phyloP scores from a whole-genome alignment of 2,329 filamentous ascomycete species.

The Pseudogymnoascus sp. region DNA sequence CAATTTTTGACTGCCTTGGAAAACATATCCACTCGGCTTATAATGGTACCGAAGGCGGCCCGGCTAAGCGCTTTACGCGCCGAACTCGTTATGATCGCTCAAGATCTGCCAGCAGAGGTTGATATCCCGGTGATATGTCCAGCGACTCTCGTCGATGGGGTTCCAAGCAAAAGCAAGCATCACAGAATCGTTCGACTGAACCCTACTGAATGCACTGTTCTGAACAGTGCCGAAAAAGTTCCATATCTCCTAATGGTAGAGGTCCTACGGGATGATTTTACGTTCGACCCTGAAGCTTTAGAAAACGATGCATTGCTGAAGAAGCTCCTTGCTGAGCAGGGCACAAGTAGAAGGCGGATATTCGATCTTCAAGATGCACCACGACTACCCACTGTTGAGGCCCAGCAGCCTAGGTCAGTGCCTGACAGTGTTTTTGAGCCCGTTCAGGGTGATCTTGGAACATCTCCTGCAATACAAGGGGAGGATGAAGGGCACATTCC shows the following conservation, averaged over 20 bases:
- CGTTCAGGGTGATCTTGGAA: slow-evolving; percentile 67
- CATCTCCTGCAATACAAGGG: slow-evolving; percentile 58
- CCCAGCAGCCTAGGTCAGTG: not conserved
- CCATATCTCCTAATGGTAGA: slow-evolving; percentile 81
- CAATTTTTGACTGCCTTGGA: slow-evolving; percentile 73
- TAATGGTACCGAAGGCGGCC: slow-evolving; percentile 72
- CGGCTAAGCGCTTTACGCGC: slow-evolving; percentile 72
- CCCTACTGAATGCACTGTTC: slow-evolving; percentile 72
- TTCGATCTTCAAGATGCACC: slow-evolving; percentile 65
- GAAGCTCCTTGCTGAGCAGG: slow-evolving; percentile 48
- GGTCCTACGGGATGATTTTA: slow-evolving; percentile 71
- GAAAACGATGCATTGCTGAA: slow-evolving; percentile 61
- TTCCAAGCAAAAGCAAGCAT: slow-evolving; percentile 66
- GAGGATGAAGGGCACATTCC: slow-evolving; percentile 34
- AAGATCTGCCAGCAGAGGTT: slow-evolving; percentile 73
- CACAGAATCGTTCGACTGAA: slow-evolving; percentile 78
- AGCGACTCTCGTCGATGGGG: slow-evolving; percentile 61
- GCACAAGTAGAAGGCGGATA: slow-evolving; percentile 45
- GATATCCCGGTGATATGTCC: slow-evolving; percentile 78
- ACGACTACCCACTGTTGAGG: slow-evolving; percentile 32
- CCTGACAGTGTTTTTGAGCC: slow-evolving; percentile 76
- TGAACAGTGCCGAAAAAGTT: slow-evolving; percentile 81
- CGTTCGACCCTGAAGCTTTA: slow-evolving; percentile 65
- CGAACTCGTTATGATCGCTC: slow-evolving; percentile 70
- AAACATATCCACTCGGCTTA: slow-evolving; percentile 76